phyloP scores from a whole-genome alignment of 331 rosid species.

The Acacia concinna region DNA sequence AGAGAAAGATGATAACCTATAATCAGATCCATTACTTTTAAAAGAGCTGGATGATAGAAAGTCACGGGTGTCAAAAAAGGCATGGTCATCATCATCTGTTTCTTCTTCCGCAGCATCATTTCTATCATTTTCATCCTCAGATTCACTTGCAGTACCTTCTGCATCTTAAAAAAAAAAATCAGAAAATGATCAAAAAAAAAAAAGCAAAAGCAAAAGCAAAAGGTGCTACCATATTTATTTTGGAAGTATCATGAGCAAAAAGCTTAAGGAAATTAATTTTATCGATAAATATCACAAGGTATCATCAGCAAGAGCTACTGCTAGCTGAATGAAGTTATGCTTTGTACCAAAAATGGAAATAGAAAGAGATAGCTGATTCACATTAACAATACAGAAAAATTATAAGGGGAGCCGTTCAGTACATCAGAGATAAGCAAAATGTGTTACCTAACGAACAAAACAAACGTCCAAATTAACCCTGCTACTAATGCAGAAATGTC shows the following conservation, averaged over 20 bases:
- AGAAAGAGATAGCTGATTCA: background rate
- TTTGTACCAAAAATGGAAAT: background rate
- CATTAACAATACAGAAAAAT: background rate
- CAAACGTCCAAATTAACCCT: constrained; percentile 17
- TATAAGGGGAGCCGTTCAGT: background rate
- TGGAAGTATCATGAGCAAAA: background rate
- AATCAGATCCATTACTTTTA: constrained; percentile 81
- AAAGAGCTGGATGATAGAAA: constrained; percentile 87
- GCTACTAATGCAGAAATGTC: constrained; percentile 21
- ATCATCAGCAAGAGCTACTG: background rate
- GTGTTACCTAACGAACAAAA: too few relatives aligned
- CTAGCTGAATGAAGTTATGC: background rate
- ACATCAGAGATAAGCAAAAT: constrained; percentile 25
- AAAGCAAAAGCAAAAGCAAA: constrained; percentile 10
- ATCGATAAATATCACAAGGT: constrained; percentile 2
- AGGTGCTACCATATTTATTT: background rate
- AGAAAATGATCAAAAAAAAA: background rate
- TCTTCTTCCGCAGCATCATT: constrained; percentile 92
- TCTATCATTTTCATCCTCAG: constrained; percentile 91
- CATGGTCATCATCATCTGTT: constrained; percentile 82
- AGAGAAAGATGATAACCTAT: constrained; percentile 73
- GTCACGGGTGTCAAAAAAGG: constrained; percentile 92
- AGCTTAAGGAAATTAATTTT: background rate
- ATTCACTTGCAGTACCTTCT: constrained; percentile 81
- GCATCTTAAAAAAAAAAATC: constrained; percentile 33